Conservation (phyloP, 768 basidiomycete genomes). For the Lactifluus rugatus region DNA sequence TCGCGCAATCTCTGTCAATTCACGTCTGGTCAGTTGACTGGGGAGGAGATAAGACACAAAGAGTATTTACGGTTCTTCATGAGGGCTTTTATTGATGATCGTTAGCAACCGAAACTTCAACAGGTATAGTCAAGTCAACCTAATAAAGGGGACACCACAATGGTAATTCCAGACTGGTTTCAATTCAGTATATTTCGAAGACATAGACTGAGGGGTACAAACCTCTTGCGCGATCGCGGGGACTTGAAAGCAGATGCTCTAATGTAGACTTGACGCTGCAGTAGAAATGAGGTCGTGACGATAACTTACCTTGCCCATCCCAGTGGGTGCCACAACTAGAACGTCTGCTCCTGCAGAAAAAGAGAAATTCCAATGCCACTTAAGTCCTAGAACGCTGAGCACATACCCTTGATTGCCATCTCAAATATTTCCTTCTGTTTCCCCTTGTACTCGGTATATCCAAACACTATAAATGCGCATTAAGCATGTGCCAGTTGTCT, state of each 20-base stretch:
- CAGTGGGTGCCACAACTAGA: conserved; percentile 75
- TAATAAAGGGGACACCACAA: conserved; percentile 70
- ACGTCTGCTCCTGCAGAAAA: conserved; percentile 51
- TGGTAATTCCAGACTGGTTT: conserved; percentile 47
- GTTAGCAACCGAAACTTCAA: neutral
- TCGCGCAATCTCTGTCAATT: conserved; percentile 51
- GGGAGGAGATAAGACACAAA: neutral
- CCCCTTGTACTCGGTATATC: conserved; percentile 59
- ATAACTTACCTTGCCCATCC: conserved; percentile 69
- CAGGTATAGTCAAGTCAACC: conserved; percentile 33
- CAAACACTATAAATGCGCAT: conserved; percentile 46
- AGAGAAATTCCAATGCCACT: neutral
- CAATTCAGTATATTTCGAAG: neutral
- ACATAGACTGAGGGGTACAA: conserved; percentile 8
- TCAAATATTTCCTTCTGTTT: conserved; percentile 70
- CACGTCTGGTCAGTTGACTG: neutral
- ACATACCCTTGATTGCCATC: conserved; percentile 52
- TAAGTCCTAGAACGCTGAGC: neutral
- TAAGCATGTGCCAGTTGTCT: too few relatives aligned
- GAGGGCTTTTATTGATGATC: conserved; percentile 38
- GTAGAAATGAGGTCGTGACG: neutral
- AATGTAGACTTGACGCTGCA: neutral
- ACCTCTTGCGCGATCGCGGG: conserved; percentile 64
- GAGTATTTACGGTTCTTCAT: conserved; percentile 69
- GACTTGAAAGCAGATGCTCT: conserved; percentile 83